Percentiles rank a stretch among this genome's conserved stretches.
phyloP scores from a whole-genome alignment of 2,329 filamentous ascomycete species.

The Nemania sp. region DNA sequence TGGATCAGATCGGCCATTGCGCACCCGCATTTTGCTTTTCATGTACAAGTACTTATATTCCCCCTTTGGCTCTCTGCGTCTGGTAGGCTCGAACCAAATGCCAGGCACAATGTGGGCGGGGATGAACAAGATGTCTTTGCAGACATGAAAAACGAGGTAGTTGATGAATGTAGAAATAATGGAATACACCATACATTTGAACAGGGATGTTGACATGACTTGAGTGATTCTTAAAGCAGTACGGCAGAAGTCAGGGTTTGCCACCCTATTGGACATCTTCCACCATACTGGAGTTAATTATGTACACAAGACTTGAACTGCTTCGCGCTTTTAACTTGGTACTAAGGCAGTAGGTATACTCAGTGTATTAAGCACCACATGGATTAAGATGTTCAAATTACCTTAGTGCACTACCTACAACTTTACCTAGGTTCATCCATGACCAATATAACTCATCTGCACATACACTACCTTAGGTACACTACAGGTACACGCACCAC shows the following conservation, averaged over 20 bases:
- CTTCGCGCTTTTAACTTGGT: no score
- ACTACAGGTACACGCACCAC: no score
- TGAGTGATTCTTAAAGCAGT: no score
- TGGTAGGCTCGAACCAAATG: background rate
- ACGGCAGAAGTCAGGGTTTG: no score
- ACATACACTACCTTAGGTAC: no score
- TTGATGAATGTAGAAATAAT: background rate
- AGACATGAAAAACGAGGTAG: background rate
- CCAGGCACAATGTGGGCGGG: background rate
- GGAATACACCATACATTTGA: background rate
- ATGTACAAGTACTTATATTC: conserved; percentile 21
- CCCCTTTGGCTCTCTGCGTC: background rate
- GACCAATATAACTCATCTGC: no score
- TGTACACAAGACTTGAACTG: no score
- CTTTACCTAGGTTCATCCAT: no score
- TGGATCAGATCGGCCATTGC: background rate
- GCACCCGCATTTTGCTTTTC: conserved; percentile 6
- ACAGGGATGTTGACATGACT: no score
- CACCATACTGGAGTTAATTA: no score
- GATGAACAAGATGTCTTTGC: background rate
- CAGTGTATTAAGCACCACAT: background rate
- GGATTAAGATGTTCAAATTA: background rate
- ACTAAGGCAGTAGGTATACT: background rate
- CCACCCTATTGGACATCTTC: no score
- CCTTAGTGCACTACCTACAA: no score